Evolutionary conservation across 495 filamentous ascomycete species (phyloP), one percentile per base, ranked within the genome.

Genomic region (Aspergillus baeticus): DNA sequence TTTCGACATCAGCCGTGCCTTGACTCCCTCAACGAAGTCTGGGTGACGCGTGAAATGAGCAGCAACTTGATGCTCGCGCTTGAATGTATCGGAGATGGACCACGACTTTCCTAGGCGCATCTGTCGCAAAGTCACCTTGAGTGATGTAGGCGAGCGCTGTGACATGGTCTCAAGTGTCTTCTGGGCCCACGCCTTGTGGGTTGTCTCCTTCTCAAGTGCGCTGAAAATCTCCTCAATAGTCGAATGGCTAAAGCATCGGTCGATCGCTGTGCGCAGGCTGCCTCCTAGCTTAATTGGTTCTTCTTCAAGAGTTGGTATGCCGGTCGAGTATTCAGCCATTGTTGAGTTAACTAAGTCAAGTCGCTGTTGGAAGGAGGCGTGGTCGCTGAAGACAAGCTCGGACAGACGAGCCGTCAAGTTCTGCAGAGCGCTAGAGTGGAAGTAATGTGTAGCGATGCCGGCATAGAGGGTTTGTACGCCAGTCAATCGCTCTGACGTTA

Each of bases 371-470:
- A 88, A 74, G 37, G 64, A 59, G 39, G 84, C 78, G 64, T 84
- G 78, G 69, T 98, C 95, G 49, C 80, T 79, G 81, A 98, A 98
- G 18, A 84, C 82, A 61, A 98, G 79, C 69, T 98, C 94, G 0
- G 90, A 87, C 17, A 98, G 84, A 55, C 94, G 90, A 14, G 84
- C 78, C 63, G 96, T 92, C 37, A 98, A 81, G 61, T 79, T 84
- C 34, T 85, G 82, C 21, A 98, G 78, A 58, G 84, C 84, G 35
- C 89, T 89, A 14, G 92, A 96, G 80, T 98, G 87, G 49, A 98
- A 75, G 71, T 93, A 98, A 76, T 98, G 93, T 11, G 93, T 96
- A 51, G 93, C 93, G 58, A 96, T 78, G 38, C 92, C 92, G 36
- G 89, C 75, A 61, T 82, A 87, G 70, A 93, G 88, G 38, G 86